Evolutionary conservation across 2,329 filamentous ascomycete genomes (phyloP).

Genomic region (Diplodia scrobiculata): DNA sequence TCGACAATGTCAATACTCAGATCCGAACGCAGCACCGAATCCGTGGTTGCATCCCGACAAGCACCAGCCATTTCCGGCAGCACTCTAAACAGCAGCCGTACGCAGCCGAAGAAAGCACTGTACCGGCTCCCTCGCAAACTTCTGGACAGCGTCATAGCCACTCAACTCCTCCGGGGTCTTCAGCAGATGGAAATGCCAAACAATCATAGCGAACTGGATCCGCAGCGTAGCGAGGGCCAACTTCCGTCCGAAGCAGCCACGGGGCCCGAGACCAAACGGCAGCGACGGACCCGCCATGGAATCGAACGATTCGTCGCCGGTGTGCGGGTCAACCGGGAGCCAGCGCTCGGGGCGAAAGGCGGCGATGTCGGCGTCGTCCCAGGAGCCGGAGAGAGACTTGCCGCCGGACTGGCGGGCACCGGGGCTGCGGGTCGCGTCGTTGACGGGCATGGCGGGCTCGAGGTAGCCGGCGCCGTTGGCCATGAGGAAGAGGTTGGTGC

Average conservation of each 20-base stretch:
- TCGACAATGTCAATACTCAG: too few relatives aligned
- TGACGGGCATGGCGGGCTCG: background rate
- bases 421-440: background rate
- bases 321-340: background rate
- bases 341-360: background rate
- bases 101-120: slow-evolving; percentile 1
- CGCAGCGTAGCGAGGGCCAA: slow-evolving; percentile 35
- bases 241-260: slow-evolving; percentile 37
- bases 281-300: background rate
- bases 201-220: slow-evolving; percentile 31
- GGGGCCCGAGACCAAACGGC: slow-evolving; percentile 36
- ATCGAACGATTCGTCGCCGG: background rate
- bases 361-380: background rate
- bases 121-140: slow-evolving; percentile 5
- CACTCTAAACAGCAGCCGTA: background rate
- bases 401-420: background rate
- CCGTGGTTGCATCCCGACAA: too few relatives aligned
- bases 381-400: background rate
- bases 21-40: too few relatives aligned
- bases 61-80: too few relatives aligned
- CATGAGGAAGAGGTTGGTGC: slow-evolving; percentile 42
- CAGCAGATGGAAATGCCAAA: slow-evolving; percentile 36
- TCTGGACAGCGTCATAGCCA: background rate
- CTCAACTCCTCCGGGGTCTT: slow-evolving; percentile 2
- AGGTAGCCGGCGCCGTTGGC: slow-evolving; percentile 32